Evolutionary conservation across 2,329 filamentous ascomycete genomes (phyloP), one percentile per base, ranked within the genome.

Genomic region (Epichloe festucae): DNA sequence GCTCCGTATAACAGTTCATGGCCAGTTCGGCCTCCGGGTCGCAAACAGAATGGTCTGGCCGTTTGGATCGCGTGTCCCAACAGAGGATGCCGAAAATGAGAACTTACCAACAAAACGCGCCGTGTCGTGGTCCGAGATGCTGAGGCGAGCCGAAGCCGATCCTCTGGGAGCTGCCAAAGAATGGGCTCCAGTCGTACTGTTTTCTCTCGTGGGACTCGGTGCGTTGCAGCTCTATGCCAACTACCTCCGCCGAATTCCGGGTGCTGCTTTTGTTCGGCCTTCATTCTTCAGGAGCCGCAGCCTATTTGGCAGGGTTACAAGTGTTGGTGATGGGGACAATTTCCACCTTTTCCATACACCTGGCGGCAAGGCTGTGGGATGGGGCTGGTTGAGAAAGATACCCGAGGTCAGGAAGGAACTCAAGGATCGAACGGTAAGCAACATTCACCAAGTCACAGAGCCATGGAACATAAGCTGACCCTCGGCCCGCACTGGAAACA

Each of bases 271-370:
- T 63, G 85, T 98, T 58, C 81, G 81, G 46, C 85, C 88, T 2
- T 72, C 74, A 11, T 85, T 84, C 63, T 91, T 91, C 64, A 81
- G 87, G 45, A 82, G 74, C 54, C 78, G 87, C 59, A 90, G 81
- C 58, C 64, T 98, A 42, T 85, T 91, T 59, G 93, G 93, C 14
- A 79, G 78, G 55, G 93, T 97, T 42, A 96, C 91, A 12, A 89
- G 87, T 59, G 93, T 98, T 23, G 93, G 94, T 42, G 93, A 98
- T 74, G 94, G 89, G 4, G 93, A 98, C 68, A 91, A 91, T 64
- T 96, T 98, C 66, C 85, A 93, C 59, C 67, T 98, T 46, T 98
- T 85, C 65, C 93, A 98, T 67, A 97, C 89, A 0, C 93, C 93
- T 0, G 91, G 91, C n/a, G 93, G 93, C 11, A 77, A 82, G 57